Evolutionary conservation across 495 filamentous ascomycete species (phyloP).

Genomic region (Xylaria telfairii): DNA sequence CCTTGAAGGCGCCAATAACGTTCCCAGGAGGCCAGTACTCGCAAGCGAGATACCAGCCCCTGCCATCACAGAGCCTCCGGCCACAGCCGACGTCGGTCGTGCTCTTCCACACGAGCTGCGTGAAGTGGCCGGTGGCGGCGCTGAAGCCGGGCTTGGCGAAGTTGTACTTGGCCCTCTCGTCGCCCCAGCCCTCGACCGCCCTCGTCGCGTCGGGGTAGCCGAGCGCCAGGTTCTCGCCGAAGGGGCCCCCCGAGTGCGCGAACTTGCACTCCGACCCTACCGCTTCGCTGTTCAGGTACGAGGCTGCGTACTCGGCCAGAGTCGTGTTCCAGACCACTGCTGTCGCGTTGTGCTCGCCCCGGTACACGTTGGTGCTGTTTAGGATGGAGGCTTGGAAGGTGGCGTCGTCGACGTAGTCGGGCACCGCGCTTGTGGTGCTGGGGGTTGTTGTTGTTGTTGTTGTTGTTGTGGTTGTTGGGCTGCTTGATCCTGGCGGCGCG

Average conservation of each 20-base stretch:
- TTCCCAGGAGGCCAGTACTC: slow-evolving; percentile 82
- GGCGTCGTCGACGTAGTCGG: slow-evolving; percentile 54
- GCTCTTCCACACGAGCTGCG: slow-evolving; percentile 80
- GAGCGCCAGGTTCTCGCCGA: slow-evolving; percentile 80
- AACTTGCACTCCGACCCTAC: slow-evolving; percentile 55
- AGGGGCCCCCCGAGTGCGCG: slow-evolving; percentile 68
- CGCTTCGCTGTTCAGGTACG: slow-evolving; percentile 34
- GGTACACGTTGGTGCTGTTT: slow-evolving; percentile 71
- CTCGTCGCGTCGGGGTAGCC: slow-evolving; percentile 66
- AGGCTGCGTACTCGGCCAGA: slow-evolving; percentile 59
- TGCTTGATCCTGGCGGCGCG: background rate
- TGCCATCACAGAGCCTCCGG: slow-evolving; percentile 59
- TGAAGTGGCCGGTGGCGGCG: slow-evolving; percentile 80
- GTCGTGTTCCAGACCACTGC: slow-evolving; percentile 70
- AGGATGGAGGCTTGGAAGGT: slow-evolving; percentile 66
- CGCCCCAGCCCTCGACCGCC: slow-evolving; percentile 70
- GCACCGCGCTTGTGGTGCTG: slow-evolving; percentile 39
- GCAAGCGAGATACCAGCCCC: slow-evolving; percentile 79
- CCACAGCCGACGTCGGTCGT: slow-evolving; percentile 76
- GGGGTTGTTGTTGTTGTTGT: background rate
- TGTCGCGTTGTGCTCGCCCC: slow-evolving; percentile 66
- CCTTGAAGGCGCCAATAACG: slow-evolving; percentile 62
- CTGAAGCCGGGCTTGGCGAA: slow-evolving; percentile 61
- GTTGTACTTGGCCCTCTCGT: slow-evolving; percentile 66
- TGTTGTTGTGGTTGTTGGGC: slow-evolving; percentile 7